These are phyloP conservation scores for Fraxinus xanthoxyloides DNA, from an alignment of 305 asterid genomes.

Conservation along the genomic window DNA sequence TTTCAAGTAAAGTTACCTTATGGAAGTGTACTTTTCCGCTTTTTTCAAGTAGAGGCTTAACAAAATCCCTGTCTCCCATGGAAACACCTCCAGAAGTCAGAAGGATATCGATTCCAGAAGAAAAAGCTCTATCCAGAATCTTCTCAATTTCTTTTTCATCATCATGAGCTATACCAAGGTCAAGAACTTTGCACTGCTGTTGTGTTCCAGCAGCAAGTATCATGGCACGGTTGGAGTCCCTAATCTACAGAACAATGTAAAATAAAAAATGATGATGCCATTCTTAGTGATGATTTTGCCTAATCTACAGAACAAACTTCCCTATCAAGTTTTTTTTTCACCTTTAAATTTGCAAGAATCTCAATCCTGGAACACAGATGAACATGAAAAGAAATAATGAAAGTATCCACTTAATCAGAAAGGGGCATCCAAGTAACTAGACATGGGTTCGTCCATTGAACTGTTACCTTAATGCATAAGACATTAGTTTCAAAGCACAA, in stretches of 20 bases:
- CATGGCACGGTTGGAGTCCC: constrained; percentile 98
- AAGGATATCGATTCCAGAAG: constrained; percentile 73
- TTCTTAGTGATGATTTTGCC: not conserved
- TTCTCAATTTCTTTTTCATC: constrained; percentile 63
- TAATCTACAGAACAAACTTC: not conserved
- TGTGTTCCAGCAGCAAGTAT: constrained; percentile 70
- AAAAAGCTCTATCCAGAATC: constrained; percentile 58
- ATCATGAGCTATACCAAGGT: constrained; percentile 85
- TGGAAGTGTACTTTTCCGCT: constrained; percentile 67
- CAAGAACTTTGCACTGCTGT: constrained; percentile 74
- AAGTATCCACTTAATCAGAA: not conserved
- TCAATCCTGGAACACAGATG: not conserved
- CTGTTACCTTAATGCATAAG: not conserved
- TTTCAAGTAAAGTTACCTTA: constrained; percentile 86
- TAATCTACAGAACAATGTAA: constrained; percentile 48
- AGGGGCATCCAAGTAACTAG: not conserved
- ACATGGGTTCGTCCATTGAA: constrained; percentile 6
- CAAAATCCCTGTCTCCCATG: constrained; percentile 96
- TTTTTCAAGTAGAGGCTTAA: constrained; percentile 83
- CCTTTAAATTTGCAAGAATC: not conserved
- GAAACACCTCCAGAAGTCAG: constrained; percentile 97
- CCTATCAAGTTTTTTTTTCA: not conserved
- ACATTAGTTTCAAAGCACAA: constrained; percentile 16
- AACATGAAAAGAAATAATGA: not conserved
- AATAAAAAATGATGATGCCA: not conserved